phyloP scores from a whole-genome alignment of 2,329 filamentous ascomycete genomes.

The Endocalyx cinctus region DNA sequence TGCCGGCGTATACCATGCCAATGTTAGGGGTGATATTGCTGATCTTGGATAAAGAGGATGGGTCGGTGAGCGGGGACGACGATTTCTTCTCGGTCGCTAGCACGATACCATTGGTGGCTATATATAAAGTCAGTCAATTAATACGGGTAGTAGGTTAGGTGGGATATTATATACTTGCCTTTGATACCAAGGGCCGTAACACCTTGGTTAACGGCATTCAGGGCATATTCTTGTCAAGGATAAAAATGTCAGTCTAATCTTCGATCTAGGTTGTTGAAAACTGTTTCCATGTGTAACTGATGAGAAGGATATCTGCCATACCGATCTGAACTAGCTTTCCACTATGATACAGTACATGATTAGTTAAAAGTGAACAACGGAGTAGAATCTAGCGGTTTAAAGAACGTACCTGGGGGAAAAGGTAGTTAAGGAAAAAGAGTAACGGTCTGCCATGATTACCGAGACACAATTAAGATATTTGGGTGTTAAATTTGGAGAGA shows the following conservation, averaged over 20 bases:
- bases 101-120: conserved; percentile 97
- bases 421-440: conserved; percentile 98
- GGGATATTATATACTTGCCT: conserved; percentile 52
- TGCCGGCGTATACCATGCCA: conserved; percentile 98
- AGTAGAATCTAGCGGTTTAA: conserved; percentile 20
- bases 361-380: conserved; percentile 33
- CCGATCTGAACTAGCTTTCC: conserved; percentile 99
- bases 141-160: neutral
- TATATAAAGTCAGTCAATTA: neutral
- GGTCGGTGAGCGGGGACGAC: conserved; percentile 92
- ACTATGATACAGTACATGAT: conserved; percentile 56
- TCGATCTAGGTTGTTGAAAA: no score
- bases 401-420: conserved; percentile 92
- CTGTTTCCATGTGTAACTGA: conserved; percentile 3
- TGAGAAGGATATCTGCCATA: conserved; percentile 41
- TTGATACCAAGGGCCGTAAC: conserved; percentile 98
- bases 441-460: conserved; percentile 84
- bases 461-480: conserved; percentile 9
- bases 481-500: conserved; percentile 5
- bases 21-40: conserved; percentile 98
- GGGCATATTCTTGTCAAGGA: conserved; percentile 75
- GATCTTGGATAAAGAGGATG: conserved; percentile 92
- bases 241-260: no score
- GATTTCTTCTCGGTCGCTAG: conserved; percentile 99
- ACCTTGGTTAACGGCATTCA: conserved; percentile 98